Evolutionary conservation across 257 asterid species (phyloP), one percentile per base, ranked within the genome.

Genomic region (Leptodermis oblonga): DNA sequence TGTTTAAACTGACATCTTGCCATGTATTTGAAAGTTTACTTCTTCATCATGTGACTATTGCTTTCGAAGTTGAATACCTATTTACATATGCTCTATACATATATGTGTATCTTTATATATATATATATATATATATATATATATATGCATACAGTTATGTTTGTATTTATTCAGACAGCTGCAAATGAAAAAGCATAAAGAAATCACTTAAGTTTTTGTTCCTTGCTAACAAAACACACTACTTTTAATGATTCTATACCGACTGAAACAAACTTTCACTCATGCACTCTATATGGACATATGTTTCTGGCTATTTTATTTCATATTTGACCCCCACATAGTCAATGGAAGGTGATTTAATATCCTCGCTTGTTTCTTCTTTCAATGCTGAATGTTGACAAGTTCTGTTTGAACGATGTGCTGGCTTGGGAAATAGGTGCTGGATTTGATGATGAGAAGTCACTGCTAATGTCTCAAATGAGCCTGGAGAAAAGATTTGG

Each of bases 401-500:
- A 43, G 9, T 13, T 70, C 25, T 18, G 6, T 25, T 4, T 42
- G 31, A 18, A 17, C 30, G 46, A 67, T 18, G 39, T 4, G 20
- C 30, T 49, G 11, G 8, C 23, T 3, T 18, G 28, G 56, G 73
- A 54, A 45, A 17, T 79, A 92, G 98, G 98, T 80, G 85, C 97
- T 65, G 98, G 98, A 70, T 90, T 92, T 71, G 98, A 92, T 80
- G 98, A 90, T 75, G 98, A 90, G 73, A 92, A 87, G 82, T 83
- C 98, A 67, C 78, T 86, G 70, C 89, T 88, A 71, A 88, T 90
- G 97, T 92, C 98, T 67, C 95, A 92, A 82, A 83, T 88, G 96
- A 90, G 90, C 86, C 87, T 92, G 60, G 98, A 92, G 88, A 88
- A 88, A 82, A 88, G 97, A 83, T 92, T 92, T 77, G 98, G 98